Conservation (phyloP, 805 yeast genomes). For the Yarrowia bubula region DNA sequence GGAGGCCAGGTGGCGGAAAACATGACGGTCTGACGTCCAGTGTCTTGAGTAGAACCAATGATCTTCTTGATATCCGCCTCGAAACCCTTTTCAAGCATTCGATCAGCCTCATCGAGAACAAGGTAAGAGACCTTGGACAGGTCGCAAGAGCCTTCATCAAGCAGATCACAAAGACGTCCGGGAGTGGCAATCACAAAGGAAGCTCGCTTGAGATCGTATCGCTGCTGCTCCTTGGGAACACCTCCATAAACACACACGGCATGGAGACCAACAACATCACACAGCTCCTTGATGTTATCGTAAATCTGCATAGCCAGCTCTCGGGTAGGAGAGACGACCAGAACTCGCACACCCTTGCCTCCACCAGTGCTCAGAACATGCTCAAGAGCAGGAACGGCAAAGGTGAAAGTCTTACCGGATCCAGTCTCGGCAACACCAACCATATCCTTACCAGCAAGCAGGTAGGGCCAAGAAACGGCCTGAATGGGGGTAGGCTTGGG, state of each 20-base stretch:
- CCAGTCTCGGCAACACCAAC: slow-evolving; percentile 99
- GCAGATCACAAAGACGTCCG: slow-evolving; percentile 89
- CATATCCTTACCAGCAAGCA: slow-evolving; percentile 75
- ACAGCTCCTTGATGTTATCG: slow-evolving; percentile 70
- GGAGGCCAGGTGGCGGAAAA: slow-evolving; percentile 99
- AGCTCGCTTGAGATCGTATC: slow-evolving; percentile 60
- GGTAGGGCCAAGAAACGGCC: slow-evolving; percentile 90
- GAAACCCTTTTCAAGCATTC: slow-evolving; percentile 98
- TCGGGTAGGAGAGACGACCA: slow-evolving; percentile 94
- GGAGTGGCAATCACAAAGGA: slow-evolving; percentile 90
- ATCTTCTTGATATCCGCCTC: slow-evolving; percentile 92
- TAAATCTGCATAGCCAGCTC: slow-evolving; percentile 93
- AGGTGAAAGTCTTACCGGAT: slow-evolving; percentile 95
- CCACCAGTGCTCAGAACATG: slow-evolving; percentile 46
- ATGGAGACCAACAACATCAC: slow-evolving; percentile 58
- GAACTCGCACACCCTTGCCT: slow-evolving; percentile 60
- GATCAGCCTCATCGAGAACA: slow-evolving; percentile 95
- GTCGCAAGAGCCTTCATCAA: slow-evolving; percentile 81
- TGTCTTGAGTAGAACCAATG: slow-evolving; percentile 54
- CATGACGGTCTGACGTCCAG: slow-evolving; percentile 86
- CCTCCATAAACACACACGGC: slow-evolving; percentile 95
- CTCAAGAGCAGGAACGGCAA: slow-evolving; percentile 94
- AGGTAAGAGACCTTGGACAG: slow-evolving; percentile 68
- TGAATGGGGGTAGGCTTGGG: slow-evolving; percentile 95
- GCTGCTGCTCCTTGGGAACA: slow-evolving; percentile 92